phyloP scores from a whole-genome alignment of 75 land plant genomes.

The Cupressus sempervirens region DNA sequence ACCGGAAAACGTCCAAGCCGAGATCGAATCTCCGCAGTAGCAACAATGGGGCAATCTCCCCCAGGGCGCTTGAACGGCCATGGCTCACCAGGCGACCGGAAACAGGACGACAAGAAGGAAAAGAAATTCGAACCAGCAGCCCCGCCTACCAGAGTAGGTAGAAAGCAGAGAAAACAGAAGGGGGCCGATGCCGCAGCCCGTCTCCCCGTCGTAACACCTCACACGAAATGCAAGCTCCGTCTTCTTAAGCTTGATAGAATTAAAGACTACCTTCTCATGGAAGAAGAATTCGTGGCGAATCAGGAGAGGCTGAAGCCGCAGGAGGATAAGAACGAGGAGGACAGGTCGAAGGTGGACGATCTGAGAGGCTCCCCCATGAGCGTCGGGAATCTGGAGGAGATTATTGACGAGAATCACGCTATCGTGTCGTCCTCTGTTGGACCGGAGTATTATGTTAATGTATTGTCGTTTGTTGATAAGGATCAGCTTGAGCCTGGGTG shows the following conservation, averaged over 20 bases:
- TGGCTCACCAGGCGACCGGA: conserved; percentile 49
- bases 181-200: conserved; percentile 89
- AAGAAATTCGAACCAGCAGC: conserved; percentile 90
- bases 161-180: conserved; percentile 88
- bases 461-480: conserved; percentile 85
- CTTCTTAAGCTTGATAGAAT: conserved; percentile 81
- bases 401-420: conserved; percentile 90
- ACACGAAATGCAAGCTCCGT: conserved; percentile 80
- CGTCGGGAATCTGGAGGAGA: conserved; percentile 83
- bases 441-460: conserved; percentile 84
- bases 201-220: conserved; percentile 71
- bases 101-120: conserved; percentile 70
- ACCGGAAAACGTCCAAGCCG: background rate
- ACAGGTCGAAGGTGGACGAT: conserved; percentile 87
- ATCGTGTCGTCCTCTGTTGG: conserved; percentile 87
- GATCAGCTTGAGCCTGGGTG: conserved; percentile 94
- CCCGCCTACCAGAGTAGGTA: conserved; percentile 79
- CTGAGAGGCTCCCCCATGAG: conserved; percentile 87
- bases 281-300: conserved; percentile 80
- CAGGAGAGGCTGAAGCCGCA: conserved; percentile 85
- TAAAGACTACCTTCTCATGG: conserved; percentile 84
- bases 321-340: conserved; percentile 92
- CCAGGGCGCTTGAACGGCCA: background rate
- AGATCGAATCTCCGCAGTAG: background rate
- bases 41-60: background rate